Percentiles rank a stretch among this genome's conserved stretches.
Evolutionary conservation across 306 rosid species (phyloP).

Genomic region (Cicer bijugum): DNA sequence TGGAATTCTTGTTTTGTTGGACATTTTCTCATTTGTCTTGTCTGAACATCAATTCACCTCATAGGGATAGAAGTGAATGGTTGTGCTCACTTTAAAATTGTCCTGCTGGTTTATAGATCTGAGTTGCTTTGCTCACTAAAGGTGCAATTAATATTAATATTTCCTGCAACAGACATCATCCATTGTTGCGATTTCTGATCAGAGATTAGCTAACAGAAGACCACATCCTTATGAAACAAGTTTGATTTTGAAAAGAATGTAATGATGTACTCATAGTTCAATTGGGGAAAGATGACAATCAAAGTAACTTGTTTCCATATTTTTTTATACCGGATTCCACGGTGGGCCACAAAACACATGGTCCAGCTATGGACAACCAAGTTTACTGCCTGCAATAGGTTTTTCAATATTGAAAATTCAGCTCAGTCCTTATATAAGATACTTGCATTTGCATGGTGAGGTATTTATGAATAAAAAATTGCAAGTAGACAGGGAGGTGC

Average conservation of each 20-base stretch:
- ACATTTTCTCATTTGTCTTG: constrained; percentile 33
- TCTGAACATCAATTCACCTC: constrained; percentile 17
- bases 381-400: background rate
- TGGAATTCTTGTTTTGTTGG: background rate
- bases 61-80: constrained; percentile 32
- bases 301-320: constrained; percentile 28
- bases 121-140: constrained; percentile 17
- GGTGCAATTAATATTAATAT: constrained; percentile 27
- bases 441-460: constrained; percentile 17
- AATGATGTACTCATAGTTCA: constrained; percentile 28
- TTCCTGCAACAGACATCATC: constrained; percentile 15
- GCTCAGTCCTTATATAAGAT: background rate
- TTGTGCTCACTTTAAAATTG: constrained; percentile 28
- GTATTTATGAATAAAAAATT: constrained; percentile 3
- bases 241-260: constrained; percentile 30
- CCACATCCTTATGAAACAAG: constrained; percentile 22
- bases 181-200: constrained; percentile 23
- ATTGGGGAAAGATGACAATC: constrained; percentile 20
- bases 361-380: background rate
- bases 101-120: constrained; percentile 28
- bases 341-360: constrained; percentile 2
- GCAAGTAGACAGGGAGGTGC: background rate
- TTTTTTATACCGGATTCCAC: constrained; percentile 5
- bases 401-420: background rate
- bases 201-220: constrained; percentile 22